phyloP scores from a whole-genome alignment of 2,329 filamentous ascomycete species.

The Colletotrichum liaoningense region DNA sequence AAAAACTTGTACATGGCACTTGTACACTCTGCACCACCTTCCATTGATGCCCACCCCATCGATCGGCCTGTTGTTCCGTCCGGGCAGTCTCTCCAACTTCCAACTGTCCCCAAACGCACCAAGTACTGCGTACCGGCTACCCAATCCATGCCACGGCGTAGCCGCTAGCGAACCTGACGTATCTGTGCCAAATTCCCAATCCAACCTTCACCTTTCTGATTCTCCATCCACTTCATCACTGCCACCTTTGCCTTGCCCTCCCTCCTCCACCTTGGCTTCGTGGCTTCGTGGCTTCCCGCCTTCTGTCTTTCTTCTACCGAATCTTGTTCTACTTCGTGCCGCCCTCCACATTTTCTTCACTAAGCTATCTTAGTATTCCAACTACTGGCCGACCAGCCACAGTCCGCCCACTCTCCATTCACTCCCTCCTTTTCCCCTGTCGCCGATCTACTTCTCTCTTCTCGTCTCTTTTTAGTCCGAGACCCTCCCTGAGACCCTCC shows the following conservation, averaged over 20 bases:
- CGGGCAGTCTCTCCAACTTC: too few species aligned
- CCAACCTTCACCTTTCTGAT: constrained; percentile 25
- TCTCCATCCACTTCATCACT: constrained; percentile 21
- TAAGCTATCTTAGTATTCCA: constrained; percentile 9
- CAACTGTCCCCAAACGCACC: not conserved
- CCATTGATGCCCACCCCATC: not conserved
- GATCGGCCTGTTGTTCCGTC: not conserved
- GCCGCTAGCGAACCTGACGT: constrained; percentile 9
- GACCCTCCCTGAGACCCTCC: constrained; percentile 30
- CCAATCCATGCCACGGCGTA: not conserved
- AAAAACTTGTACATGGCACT: not conserved
- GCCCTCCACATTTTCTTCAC: constrained; percentile 38
- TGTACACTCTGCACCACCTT: not conserved
- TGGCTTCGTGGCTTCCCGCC: constrained; percentile 39
- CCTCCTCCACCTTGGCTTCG: constrained; percentile 21
- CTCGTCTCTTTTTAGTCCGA: constrained; percentile 30
- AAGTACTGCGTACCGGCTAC: not conserved
- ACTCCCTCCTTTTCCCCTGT: constrained; percentile 22
- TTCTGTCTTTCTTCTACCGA: constrained; percentile 14
- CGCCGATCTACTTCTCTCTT: constrained; percentile 5
- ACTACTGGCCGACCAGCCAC: constrained; percentile 34
- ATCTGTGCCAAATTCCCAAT: constrained; percentile 28
- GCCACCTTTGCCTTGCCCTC: constrained; percentile 26
- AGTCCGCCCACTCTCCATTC: constrained; percentile 30
- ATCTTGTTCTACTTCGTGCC: constrained; percentile 10